Evolutionary conservation across 352 stramenopile genomes (phyloP), one percentile per base, ranked within the genome.

Genomic region (Elongisporangium prolatum): DNA sequence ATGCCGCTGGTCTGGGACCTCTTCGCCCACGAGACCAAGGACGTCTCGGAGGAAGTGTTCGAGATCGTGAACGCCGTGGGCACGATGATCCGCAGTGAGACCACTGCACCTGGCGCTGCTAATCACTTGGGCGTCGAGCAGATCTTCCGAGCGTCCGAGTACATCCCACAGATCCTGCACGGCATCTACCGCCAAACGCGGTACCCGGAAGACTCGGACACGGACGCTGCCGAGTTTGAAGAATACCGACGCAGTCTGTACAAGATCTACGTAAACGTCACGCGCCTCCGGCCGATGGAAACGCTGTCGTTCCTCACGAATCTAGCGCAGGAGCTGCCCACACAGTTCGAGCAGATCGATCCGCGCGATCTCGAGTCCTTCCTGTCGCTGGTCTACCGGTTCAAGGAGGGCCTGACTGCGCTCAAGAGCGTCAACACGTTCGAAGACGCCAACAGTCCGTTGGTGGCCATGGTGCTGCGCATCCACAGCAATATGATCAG

Each of bases 181-280:
- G 81, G 86, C 40, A 89, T 96, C 60, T 91, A 90, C 69, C 71
- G 75, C 21, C 86, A 96, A 59, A 91, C 87, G 13, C 80, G 85
- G 14, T 93, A 89, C 52, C 82, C 82, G 0, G 77, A 91, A 8
- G 76, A 90, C 54, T 71, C 74, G 0, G 80, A 91, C 64, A 84
- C 81, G 53, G 86, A 96, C 59, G 84, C 77, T 21, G 77, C 86
- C 8, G 84, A 91, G 58, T 93, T 96, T 57, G 86, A 94, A 68
- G 75, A 89, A 50, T 93, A 94, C 59, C 80, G 85, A 22, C 79
- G 78, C 50, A 89, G 84, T 55, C 64, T 93, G 20, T 91, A 88
- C 69, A 91, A 89, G 52, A 92, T 96, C 58, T 96, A 90, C 60
- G 79, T 96, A 50, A 93, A 96, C 61, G 86, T 93, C 53, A 84